Base-by-base conservation (phyloP, 2,329 filamentous ascomycete species). In the Alternaria sp. region DNA sequence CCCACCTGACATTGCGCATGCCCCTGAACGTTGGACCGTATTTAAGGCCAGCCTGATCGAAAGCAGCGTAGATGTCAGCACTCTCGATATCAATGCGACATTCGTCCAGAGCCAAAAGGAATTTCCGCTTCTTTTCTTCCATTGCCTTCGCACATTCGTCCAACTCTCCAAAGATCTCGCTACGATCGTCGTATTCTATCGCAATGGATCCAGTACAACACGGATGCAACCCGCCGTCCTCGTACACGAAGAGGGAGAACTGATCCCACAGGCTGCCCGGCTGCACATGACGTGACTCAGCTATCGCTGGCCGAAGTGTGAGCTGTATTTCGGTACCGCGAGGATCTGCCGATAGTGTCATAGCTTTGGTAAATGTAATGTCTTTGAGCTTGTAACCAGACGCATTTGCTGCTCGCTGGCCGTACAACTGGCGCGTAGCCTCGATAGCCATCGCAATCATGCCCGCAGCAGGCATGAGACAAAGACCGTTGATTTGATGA, bases 401-500 rank as follows among this genome's bases (percentile, higher is more conserved):
- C 7, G 41, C 44, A 17, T 4, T 44, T n/a, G 7, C 23, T 52
- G 14, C 54, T 42, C 14, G 31, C 0, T 54, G 48, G 1, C 54
- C 49, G 17, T 23, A 62, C 5, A 62, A 62, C 48, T 58, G 58
- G 6, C 50, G 45, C 24, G 46, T 42, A 28, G 58, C 58, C 21
- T 61, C 61, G 5, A 50, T 49, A 9, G 26, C 64, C 50, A 63
- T 63, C 0, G 50, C 39, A 13, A 63, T 26, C 41, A 54, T 61
- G 5, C 51, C 61, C 8, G 63, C 58, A 14, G 39, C 46, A 8
- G 73, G 75, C 55, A 68, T 74, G 3, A 76, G 45, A 13, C 70
- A 57, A 0, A 62, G 51, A 17, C 61, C 61, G 3, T 45, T 54
- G 14, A 77, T 55, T 5, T 37, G 71, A 58, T 85, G 81, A 34